phyloP scores from a whole-genome alignment of 768 basidiomycete species.

The Jaapia argillacea region DNA sequence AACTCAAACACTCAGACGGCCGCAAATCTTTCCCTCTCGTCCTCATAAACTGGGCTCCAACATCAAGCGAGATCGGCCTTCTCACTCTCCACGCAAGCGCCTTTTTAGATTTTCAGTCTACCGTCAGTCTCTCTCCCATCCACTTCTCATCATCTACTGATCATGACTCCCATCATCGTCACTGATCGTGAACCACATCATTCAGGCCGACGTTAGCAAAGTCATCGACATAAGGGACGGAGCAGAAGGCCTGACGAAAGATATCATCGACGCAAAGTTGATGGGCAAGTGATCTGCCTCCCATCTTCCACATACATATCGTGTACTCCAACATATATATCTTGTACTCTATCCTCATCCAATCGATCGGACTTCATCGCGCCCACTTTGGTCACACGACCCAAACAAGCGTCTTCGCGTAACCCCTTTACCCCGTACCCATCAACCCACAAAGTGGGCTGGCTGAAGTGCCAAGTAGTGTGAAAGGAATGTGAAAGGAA shows the following conservation, averaged over 20 bases:
- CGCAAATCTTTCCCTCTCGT: slow-evolving; percentile 79
- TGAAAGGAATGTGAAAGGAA: too few species aligned
- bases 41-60: slow-evolving; percentile 84
- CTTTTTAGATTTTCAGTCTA: slow-evolving; percentile 67
- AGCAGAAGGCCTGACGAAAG: slow-evolving; percentile 69
- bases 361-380: too few species aligned
- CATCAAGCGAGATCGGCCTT: slow-evolving; percentile 63
- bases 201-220: slow-evolving; percentile 66
- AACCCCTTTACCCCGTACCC: too few species aligned
- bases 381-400: too few species aligned
- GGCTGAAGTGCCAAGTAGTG: too few species aligned
- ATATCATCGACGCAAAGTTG: slow-evolving; percentile 55
- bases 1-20: slow-evolving; percentile 71
- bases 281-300: too few species aligned
- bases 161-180: slow-evolving; percentile 1
- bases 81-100: slow-evolving; percentile 76
- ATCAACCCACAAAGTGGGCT: too few species aligned
- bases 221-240: slow-evolving; percentile 79
- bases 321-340: too few species aligned
- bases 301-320: too few species aligned
- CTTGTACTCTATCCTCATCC: too few species aligned
- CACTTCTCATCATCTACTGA: not conserved
- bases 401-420: too few species aligned
- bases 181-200: not conserved
- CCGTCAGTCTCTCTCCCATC: slow-evolving; percentile 34